Base-by-base conservation (phyloP, 2,329 filamentous ascomycete species). In the Diplodia scrobiculata region DNA sequence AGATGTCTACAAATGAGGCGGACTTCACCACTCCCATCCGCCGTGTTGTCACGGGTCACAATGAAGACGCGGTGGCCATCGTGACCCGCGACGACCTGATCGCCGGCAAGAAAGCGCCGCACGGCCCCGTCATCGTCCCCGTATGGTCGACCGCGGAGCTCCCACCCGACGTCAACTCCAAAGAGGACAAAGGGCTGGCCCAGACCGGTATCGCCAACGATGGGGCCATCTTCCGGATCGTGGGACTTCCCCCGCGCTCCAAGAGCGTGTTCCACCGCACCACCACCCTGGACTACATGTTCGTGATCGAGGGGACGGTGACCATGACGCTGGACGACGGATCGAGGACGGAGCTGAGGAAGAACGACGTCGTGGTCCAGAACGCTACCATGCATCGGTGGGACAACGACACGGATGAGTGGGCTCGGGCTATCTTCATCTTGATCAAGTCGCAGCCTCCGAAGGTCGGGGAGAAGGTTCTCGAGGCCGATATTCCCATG, bases 381-480 rank as follows among this genome's bases (percentile, higher is more conserved):
- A 38, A 60, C 11, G 55, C 55, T 1, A 60, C 55, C 1, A 60
- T 60, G 55, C 55, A 60, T 41, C 27, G 55, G 7, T 60, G 55
- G 55, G 55, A 60, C n/a, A 60, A 60, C 38, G 55, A 60, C 38
- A 60, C 55, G 1, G 55, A 60, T 19, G 55, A 60, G 10, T 60
- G 55, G 55, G 55, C 55, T 10, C 38, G 55, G 7, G 55, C 55
- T 0, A 4, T 60, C 13, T 60, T 60, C 41, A 60, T 60, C 25
- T 38, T 60, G 14, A 60, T 60, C 55, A 60, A 32, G 10, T 60
- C 55, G 6, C 38, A 60, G 17, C n/a, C 55, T 7, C 55, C 55
- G 11, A 47, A 60, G 10, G 25, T 60, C 19, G 55, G 55, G 10
- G 55, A 60, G 3, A 60, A 60, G 55, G 55, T 60, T 2, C 36